Evolutionary conservation across 129 eudicot genomes (phyloP), one percentile per base, ranked within the genome.

Genomic region (Ambrosia artemisiifolia): DNA sequence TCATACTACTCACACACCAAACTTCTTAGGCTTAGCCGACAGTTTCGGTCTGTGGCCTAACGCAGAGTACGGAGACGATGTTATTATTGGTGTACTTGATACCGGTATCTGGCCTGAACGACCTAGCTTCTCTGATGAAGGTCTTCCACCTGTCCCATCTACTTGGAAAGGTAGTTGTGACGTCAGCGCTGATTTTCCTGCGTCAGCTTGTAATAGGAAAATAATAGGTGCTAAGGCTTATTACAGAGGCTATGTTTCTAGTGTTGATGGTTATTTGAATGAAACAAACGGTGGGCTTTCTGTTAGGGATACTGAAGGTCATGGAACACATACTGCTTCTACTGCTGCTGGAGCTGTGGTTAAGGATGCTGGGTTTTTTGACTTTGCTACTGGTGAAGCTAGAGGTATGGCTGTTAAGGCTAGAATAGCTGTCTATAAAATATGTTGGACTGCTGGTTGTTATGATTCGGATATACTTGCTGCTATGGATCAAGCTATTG

Each of bases 91-190:
- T 10, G 91, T 95, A 11, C 89, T 95, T 6, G 99, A 95, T 50
- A 95, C 99, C 10, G 99, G 99, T 1, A 90, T 95, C 65, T 95
- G 99, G 99, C 99, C 99, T 2, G 97, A 91, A 50, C 71, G 87
- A 3, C 76, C 61, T 43, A 95, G 99, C 49, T 95, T 95, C 75
- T 70, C 83, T 42, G 97, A 91, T 13, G 87, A 85, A 13, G 94
- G 89, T 0, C 78, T 88, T n/a, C 71, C 92, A 0, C 85, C 88
- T 10, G 91, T 90, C 47, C 97, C 99, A 0, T 40, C 86, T 0
- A 60, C 33, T 0, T 95, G 99, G 99, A 90, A 85, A 71, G 99
- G 97, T 11, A 78, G 63, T 0, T 95, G 99, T 67, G 97, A 79
- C 10, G 74, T 73, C 11, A 55, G 80, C 7, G 59, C 82, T 14